Evolutionary conservation across 169 alveolate species (phyloP), one percentile per base, ranked within the genome.

Genomic region (Plasmodium gonderi): DNA sequence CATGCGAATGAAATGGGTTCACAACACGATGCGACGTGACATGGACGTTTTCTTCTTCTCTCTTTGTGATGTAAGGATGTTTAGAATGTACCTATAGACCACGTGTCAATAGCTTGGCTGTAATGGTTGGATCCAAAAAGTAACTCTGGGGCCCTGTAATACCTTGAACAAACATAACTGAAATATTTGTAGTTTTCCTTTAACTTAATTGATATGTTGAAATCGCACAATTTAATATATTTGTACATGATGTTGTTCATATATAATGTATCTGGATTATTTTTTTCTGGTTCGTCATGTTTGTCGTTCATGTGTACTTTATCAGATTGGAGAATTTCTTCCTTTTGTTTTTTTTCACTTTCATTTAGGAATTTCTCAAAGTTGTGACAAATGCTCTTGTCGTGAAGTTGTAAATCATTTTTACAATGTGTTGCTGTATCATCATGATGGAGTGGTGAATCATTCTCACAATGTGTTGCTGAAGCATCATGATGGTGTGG

Each of bases 131-230:
- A 98, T 23, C 99, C 99, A 76, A 99, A 97, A 94, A 99, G 98
- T 44, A 99, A 96, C 92, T 99, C 99, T 0, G 99, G 99, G 1
- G 99, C 99, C 54, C 99, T 95, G 95, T 99, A 99, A 94, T 98
- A 99, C 82, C 99, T 96, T 14, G 99, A 97, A 96, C 99, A 98
- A 3, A 98, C 99, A 92, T 98, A 98, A 6, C 99, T 95, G 5
- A 83, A 83, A 12, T 83, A 83, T 49, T 83, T 83, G 65, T 83
- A 83, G 42, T 83, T 83, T 49, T 83, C 92, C 12, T 83, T 83
- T 60, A 83, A 72, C 12, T 83, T 83, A 12, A 74, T 83, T 7
- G 92, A 83, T 4, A 80, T 69, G 14, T 83, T 83, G 29, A 83
- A 83, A 72, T 83, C 92, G 31, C 92, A 83, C 38, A 83, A 49